phyloP scores from a whole-genome alignment of 177 flowering plant genomes.

The Vitis hybrid region DNA sequence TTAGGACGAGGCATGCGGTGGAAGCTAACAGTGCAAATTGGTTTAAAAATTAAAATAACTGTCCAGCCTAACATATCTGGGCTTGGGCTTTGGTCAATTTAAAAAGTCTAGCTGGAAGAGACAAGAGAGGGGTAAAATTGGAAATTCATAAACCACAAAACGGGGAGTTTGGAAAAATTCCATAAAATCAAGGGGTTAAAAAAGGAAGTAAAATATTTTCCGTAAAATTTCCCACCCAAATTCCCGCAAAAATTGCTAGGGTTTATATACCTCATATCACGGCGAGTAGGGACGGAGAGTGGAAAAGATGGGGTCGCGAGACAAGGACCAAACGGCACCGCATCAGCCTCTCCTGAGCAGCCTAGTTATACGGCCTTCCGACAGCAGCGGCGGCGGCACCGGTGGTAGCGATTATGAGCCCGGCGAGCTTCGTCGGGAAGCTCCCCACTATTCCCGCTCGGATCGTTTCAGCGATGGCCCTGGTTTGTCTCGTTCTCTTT shows the following conservation, averaged over 20 bases:
- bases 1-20: too few species aligned
- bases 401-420: constrained; percentile 68
- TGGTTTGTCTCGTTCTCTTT: constrained; percentile 34
- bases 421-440: constrained; percentile 69
- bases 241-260: not conserved
- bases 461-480: constrained; percentile 46
- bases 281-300: constrained; percentile 7
- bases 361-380: constrained; percentile 60
- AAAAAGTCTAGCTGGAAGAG: too few species aligned
- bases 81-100: too few species aligned
- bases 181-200: not conserved
- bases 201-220: not conserved
- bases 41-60: too few species aligned
- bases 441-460: constrained; percentile 54
- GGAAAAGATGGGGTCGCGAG: constrained; percentile 57
- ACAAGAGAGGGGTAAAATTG: not conserved
- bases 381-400: constrained; percentile 33
- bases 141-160: not conserved
- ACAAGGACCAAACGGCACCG: constrained; percentile 42
- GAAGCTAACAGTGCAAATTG: too few species aligned
- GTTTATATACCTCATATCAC: not conserved
- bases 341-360: constrained; percentile 64
- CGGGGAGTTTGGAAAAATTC: not conserved
- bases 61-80: too few species aligned
- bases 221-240: not conserved